These are phyloP conservation scores for Xylaria multiplex DNA, from an alignment of 2,329 filamentous ascomycete species.

Conservation along the genomic window DNA sequence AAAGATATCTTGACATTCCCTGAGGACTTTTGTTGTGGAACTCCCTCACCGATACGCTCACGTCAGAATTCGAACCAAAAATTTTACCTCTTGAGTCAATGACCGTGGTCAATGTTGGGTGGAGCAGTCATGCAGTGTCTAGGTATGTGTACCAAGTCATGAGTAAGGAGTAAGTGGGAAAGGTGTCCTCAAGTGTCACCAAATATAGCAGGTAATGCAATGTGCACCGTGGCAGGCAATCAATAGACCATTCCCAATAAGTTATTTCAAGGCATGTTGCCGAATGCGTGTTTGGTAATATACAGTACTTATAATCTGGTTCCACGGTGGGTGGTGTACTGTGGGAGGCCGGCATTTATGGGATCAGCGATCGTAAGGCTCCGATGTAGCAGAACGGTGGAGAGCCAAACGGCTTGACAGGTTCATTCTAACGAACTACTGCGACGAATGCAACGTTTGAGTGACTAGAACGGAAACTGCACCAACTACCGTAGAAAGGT, in stretches of 20 bases:
- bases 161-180: not conserved
- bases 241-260: slow-evolving; percentile 3
- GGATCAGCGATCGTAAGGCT: slow-evolving; percentile 32
- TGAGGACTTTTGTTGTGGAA: slow-evolving; percentile 25
- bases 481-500: slow-evolving; percentile 8
- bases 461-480: slow-evolving; percentile 21
- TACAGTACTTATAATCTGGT: slow-evolving; percentile 12
- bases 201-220: slow-evolving; percentile 13
- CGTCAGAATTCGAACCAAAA: slow-evolving; percentile 32
- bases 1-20: slow-evolving; percentile 28
- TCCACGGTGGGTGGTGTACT: slow-evolving; percentile 11
- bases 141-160: slow-evolving; percentile 7
- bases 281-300: slow-evolving; percentile 3
- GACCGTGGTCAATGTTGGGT: slow-evolving; percentile 15
- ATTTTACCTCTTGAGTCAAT: not conserved
- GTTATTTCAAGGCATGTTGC: slow-evolving; percentile 10
- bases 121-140: slow-evolving; percentile 12
- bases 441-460: slow-evolving; percentile 15
- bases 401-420: slow-evolving; percentile 21
- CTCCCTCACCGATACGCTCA: slow-evolving; percentile 32
- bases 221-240: slow-evolving; percentile 14
- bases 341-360: slow-evolving; percentile 26
- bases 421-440: slow-evolving; percentile 8
- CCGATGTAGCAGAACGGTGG: slow-evolving; percentile 27
- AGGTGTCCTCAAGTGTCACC: slow-evolving; percentile 9